phyloP scores from a whole-genome alignment of 306 rosid genomes.

The Vigna radiata region DNA sequence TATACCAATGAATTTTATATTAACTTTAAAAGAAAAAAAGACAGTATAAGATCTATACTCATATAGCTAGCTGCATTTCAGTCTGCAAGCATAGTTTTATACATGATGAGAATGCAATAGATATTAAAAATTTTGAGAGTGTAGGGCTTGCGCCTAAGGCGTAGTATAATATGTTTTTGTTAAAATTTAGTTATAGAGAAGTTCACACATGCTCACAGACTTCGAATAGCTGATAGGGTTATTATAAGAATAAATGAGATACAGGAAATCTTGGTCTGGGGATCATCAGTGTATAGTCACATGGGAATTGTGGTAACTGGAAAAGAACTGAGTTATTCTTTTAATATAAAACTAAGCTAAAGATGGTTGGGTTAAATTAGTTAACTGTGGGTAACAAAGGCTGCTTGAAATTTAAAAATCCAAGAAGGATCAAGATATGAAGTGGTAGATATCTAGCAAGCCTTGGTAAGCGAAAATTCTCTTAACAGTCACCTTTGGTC shows the following conservation, averaged over 20 bases:
- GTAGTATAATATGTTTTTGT: background rate
- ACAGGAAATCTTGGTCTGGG: conserved; percentile 39
- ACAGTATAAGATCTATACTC: no score
- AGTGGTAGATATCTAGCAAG: conserved; percentile 31
- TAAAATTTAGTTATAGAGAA: background rate
- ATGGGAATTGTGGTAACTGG: conserved; percentile 35
- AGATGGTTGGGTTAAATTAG: background rate
- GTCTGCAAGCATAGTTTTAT: no score
- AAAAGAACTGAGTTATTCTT: background rate
- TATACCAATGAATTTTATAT: no score
- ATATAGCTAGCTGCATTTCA: no score
- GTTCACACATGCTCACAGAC: conserved; percentile 45
- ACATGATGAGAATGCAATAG: background rate
- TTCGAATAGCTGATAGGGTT: conserved; percentile 41
- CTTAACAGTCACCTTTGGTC: conserved; percentile 44
- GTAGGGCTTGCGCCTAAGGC: background rate
- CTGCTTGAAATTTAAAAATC: conserved; percentile 37
- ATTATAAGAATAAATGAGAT: conserved; percentile 3
- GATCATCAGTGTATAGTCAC: conserved; percentile 46
- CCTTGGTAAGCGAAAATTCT: conserved; percentile 56
- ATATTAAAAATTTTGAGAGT: background rate
- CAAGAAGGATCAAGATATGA: conserved; percentile 40
- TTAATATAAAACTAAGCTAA: background rate
- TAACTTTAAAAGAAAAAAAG: no score
- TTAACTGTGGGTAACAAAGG: conserved; percentile 15